Evolutionary conservation across 495 filamentous ascomycete genomes (phyloP), one percentile per base, ranked within the genome.

Genomic region (Daldinia vernicosa): DNA sequence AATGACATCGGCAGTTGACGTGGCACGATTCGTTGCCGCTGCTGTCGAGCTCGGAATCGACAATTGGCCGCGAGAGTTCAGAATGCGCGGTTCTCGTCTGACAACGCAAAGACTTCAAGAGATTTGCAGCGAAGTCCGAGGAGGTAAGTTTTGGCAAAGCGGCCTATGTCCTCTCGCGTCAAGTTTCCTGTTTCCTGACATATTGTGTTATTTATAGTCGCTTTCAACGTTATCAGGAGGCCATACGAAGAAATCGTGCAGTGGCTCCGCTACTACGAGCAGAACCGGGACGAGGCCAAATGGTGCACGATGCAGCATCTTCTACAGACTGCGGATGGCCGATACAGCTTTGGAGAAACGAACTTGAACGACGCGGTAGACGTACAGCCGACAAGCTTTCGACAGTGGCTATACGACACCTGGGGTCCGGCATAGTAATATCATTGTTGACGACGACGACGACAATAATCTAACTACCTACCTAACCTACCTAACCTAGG

Each of bases 1-100:
- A 63, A 79, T 93, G 79, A 93, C 89, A 6, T 88, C 90, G 3
- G 88, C 86, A 11, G 80, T 85, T 67, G 91, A 93, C 64, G 86
- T 92, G 30, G 90, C 82, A 17, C 82, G 82, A 50, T 92, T 91
- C 73, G 82, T 93, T 40, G 89, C 87, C 2, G 82, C 85, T 26
- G 87, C 90, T 3, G 75, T 87, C 43, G 86, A 87, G 37, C 72
- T 92, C 27, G 87, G 86, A 4, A 79, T 89, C 37, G 80, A 80
- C 8, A 79, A 77, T 37, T 93, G 91, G 91, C 91, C 89, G 6
- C 75, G 77, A n/a, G 90, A 92, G 69, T 84, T 89, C 54, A 81
- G 84, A 56, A 88, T 93, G 85, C 80, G 82, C 54, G 90, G 89
- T 32, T 87, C 91, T 58, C 80, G 85, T 7, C 77, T 91, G 74